Evolutionary conservation across 371 early-diverging fungal species (phyloP).

Genomic region (Mortierella sp.): DNA sequence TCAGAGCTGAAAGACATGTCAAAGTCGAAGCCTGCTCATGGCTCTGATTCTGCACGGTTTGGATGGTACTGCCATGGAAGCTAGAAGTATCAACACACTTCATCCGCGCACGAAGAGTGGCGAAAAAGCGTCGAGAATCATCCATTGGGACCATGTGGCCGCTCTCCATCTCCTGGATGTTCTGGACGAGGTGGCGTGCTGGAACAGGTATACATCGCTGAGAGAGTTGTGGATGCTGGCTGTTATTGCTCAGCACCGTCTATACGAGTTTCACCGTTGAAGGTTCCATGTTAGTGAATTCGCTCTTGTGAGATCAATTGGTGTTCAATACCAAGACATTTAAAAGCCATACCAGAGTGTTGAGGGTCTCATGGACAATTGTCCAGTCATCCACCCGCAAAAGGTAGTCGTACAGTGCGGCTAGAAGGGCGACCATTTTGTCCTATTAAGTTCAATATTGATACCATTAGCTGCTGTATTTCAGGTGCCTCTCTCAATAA

Average conservation of each 20-base stretch:
- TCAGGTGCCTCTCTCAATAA: not conserved
- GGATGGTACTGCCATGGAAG: slow-evolving; percentile 7
- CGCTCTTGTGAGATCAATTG: not conserved
- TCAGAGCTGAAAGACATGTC: not conserved
- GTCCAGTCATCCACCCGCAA: slow-evolving; percentile 25
- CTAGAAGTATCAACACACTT: not conserved
- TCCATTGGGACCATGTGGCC: not conserved
- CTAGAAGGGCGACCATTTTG: slow-evolving; percentile 6
- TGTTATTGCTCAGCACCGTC: slow-evolving; percentile 10
- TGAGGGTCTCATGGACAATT: slow-evolving; percentile 22
- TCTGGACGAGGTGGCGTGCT: slow-evolving; percentile 7
- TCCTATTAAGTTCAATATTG: not conserved
- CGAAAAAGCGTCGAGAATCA: slow-evolving; percentile 16
- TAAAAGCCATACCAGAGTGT: slow-evolving; percentile 20
- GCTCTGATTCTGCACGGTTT: slow-evolving; percentile 13
- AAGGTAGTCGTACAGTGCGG: slow-evolving; percentile 10
- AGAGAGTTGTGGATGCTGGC: slow-evolving; percentile 3
- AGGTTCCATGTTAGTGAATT: not conserved
- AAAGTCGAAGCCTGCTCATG: not conserved
- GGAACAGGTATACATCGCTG: not conserved
- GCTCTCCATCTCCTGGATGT: slow-evolving; percentile 6
- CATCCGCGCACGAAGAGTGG: slow-evolving; percentile 2
- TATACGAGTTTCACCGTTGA: slow-evolving; percentile 5
- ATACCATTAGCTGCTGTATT: not conserved
- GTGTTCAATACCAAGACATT: not conserved